These are phyloP conservation scores for Salix suchowensis DNA, from an alignment of 345 rosid species.

Conservation along the genomic window DNA sequence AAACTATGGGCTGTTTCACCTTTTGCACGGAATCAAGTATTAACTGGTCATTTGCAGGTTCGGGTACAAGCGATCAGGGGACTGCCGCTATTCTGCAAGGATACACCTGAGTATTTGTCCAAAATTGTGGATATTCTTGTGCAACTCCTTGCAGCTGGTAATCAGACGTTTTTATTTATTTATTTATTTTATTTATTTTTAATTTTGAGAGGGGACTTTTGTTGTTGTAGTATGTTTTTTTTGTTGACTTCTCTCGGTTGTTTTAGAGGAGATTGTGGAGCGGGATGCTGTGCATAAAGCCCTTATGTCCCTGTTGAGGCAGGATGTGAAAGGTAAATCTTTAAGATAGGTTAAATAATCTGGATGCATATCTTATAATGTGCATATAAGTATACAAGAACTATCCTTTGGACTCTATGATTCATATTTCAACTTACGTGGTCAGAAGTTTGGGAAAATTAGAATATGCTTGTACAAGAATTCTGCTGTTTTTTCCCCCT, in stretches of 20 bases:
- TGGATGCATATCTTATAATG: not conserved
- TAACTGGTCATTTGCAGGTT: conserved; percentile 39
- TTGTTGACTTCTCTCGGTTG: conserved; percentile 7
- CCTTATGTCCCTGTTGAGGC: conserved; percentile 87
- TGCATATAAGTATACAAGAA: not conserved
- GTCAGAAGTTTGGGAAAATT: not conserved
- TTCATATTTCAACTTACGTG: not conserved
- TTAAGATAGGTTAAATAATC: not conserved
- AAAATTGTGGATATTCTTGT: conserved; percentile 86
- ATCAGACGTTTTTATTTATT: not conserved
- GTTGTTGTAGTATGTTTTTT: not conserved
- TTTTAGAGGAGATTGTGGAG: conserved; percentile 81
- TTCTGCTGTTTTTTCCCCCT: not conserved
- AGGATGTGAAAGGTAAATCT: conserved; percentile 87
- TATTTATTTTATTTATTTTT: no score
- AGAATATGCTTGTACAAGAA: not conserved
- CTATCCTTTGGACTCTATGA: not conserved
- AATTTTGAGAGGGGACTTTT: not conserved
- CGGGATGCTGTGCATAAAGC: conserved; percentile 98
- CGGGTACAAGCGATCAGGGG: conserved; percentile 98
- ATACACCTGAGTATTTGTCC: conserved; percentile 62
- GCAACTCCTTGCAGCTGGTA: conserved; percentile 76
- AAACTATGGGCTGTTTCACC: not conserved
- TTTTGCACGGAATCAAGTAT: not conserved
- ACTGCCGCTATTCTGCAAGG: conserved; percentile 93